Conservation (phyloP, 495 filamentous ascomycete species). For the Aspergillus kassunensis region DNA sequence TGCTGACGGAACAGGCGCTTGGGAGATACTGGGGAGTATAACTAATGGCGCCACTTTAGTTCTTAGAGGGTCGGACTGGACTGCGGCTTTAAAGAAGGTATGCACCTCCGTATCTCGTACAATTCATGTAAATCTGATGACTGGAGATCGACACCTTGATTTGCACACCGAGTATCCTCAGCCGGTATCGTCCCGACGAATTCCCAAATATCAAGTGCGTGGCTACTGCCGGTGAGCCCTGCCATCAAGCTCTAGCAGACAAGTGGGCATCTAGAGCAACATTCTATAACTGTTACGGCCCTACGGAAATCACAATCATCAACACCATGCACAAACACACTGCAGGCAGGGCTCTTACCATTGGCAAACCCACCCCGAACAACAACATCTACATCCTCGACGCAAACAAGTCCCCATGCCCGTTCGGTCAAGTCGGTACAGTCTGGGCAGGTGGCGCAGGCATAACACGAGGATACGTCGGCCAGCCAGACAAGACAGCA, state of each 20-base stretch:
- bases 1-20: neutral
- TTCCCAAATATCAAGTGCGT: conserved; percentile 9
- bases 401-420: neutral
- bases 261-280: conserved; percentile 2
- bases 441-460: conserved; percentile 9
- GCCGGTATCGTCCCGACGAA: neutral
- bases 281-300: conserved; percentile 11
- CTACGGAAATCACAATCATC: conserved; percentile 10
- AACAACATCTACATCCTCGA: conserved; percentile 11
- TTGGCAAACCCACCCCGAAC: conserved; percentile 7
- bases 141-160: conserved; percentile 5
- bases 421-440: neutral
- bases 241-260: conserved; percentile 8
- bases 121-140: neutral
- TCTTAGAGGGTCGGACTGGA: conserved; percentile 3
- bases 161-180: conserved; percentile 11
- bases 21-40: conserved; percentile 7
- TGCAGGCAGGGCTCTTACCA: neutral
- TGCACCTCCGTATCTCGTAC: neutral
- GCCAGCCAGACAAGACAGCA: conserved; percentile 8
- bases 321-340: conserved; percentile 12
- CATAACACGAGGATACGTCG: conserved; percentile 2
- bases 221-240: conserved; percentile 10
- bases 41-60: conserved; percentile 6
- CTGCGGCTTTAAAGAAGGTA: neutral